phyloP scores from a whole-genome alignment of 345 rosid genomes.

The Turritis glabra region DNA sequence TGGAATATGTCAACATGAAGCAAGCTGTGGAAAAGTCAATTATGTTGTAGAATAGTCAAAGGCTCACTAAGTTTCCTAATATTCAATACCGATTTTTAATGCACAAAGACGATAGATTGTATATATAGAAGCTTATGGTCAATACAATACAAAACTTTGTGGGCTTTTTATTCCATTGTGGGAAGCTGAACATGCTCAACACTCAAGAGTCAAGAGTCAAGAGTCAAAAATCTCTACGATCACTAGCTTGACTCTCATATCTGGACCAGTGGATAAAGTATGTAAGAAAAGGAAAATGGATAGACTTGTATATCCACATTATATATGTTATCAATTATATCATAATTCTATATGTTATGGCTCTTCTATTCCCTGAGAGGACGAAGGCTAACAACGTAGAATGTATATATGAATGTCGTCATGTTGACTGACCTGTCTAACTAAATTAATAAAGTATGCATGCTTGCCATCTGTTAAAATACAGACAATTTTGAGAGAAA shows the following conservation, averaged over 20 bases:
- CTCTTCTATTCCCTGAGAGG: conserved; percentile 34
- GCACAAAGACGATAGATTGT: too few species aligned
- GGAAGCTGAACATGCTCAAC: not conserved
- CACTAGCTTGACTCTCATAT: conserved; percentile 3
- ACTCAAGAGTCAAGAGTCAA: not conserved
- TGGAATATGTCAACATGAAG: not conserved
- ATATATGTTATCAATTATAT: not conserved
- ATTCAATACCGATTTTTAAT: too few species aligned
- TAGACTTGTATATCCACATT: conserved; percentile 5
- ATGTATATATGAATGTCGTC: not conserved
- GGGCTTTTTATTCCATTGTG: too few species aligned
- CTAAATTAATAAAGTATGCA: not conserved
- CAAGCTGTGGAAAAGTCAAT: too few species aligned
- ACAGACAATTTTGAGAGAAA: not conserved
- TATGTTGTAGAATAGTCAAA: too few species aligned
- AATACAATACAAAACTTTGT: too few species aligned
- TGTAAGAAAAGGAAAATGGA: conserved; percentile 14
- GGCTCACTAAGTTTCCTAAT: too few species aligned
- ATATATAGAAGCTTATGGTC: too few species aligned
- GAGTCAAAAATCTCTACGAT: not conserved
- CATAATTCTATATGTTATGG: not conserved
- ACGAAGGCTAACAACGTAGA: conserved; percentile 9
- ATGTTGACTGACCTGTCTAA: not conserved
- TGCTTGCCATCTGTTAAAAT: conserved; percentile 15
- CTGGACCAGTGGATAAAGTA: conserved; percentile 19